Evolutionary conservation across 1,284 basidiomycete species (phyloP).

Genomic region (Caloboletus firmus): DNA sequence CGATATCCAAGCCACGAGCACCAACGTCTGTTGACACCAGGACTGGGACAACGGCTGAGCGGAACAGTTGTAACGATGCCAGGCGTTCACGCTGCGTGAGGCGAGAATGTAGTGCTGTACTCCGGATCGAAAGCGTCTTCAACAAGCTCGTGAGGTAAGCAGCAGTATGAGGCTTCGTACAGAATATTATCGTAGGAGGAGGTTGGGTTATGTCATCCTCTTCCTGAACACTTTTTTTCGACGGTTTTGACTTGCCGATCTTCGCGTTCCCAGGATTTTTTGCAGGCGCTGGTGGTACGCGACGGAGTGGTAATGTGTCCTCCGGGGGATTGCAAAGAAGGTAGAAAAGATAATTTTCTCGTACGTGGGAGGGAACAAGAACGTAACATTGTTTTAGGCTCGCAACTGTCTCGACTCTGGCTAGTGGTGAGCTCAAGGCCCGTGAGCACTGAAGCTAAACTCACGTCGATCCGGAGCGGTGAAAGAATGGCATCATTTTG

Average conservation of each 20-base stretch:
- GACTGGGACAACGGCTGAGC: slow-evolving; percentile 85
- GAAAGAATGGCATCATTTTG: slow-evolving; percentile 85
- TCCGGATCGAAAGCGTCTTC: slow-evolving; percentile 78
- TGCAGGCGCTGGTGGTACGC: slow-evolving; percentile 52
- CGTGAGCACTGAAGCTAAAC: slow-evolving; percentile 28
- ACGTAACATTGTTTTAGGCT: slow-evolving; percentile 88
- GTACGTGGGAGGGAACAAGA: slow-evolving; percentile 92
- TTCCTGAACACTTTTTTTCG: slow-evolving; percentile 38
- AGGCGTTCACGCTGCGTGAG: slow-evolving; percentile 90
- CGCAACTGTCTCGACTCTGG: slow-evolving; percentile 82
- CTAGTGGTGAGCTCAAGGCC: slow-evolving; percentile 6
- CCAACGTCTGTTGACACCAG: slow-evolving; percentile 95
- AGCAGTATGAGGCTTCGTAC: slow-evolving; percentile 82
- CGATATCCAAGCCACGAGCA: slow-evolving; percentile 91
- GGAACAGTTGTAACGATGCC: slow-evolving; percentile 83
- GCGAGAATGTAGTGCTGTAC: slow-evolving; percentile 90
- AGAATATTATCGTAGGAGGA: slow-evolving; percentile 95
- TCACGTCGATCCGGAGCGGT: slow-evolving; percentile 78
- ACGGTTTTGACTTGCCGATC: slow-evolving; percentile 38
- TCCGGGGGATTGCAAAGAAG: slow-evolving; percentile 87
- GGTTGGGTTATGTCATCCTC: slow-evolving; percentile 65
- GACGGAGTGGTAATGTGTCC: slow-evolving; percentile 66
- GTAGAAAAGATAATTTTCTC: slow-evolving; percentile 91
- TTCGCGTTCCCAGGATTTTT: slow-evolving; percentile 31
- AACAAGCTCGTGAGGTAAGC: slow-evolving; percentile 86